Base-by-base conservation (phyloP, 148 eudicot species). In the Gaultheria prostrata region DNA sequence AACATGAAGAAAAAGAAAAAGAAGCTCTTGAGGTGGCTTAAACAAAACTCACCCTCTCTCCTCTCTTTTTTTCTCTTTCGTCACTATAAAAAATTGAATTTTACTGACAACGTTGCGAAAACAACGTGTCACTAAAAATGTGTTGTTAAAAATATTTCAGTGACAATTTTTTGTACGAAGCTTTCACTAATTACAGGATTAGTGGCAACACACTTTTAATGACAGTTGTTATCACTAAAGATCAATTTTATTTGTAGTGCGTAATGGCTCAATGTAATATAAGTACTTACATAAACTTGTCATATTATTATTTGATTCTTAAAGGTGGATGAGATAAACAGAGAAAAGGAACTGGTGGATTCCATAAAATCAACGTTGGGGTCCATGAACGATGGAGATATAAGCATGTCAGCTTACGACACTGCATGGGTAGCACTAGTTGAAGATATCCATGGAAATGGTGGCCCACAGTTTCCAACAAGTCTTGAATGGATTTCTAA, bases 361-460 rank as follows among this genome's bases (percentile, higher is more conserved):
- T 45, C 65, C 1, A 74, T 90, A 32, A 77, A 80, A 59, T 76
- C 82, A 43, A 87, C 80, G 85, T 80, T 90, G 43, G 24, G 61
- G 1, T 85, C 89, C 6, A 87, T 90, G 91, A 85, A 83, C 0
- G 92, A 90, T 54, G 92, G 92, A 50, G 86, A 89, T 45, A 85
- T 89, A 48, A 90, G 80, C 75, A 15, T 82, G 18, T 90, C 91
- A 2, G 85, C 91, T 3, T 90, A 90, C 48, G 91, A 89, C 80
- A 90, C 93, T 0, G 93, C 93, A 4, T 90, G 93, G 91, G 98
- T 95, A 3, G 98, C 98, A 14, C 90, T 95, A 4, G 94, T 95
- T 8, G 87, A 90, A 90, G 90, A 86, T 53, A 46, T 86, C 9
- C 67, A 84, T 76, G 90, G 82, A 50, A 61, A 83, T 53, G 91